Conservation (phyloP, 768 basidiomycete species). For the Favolaschia claudopus region DNA sequence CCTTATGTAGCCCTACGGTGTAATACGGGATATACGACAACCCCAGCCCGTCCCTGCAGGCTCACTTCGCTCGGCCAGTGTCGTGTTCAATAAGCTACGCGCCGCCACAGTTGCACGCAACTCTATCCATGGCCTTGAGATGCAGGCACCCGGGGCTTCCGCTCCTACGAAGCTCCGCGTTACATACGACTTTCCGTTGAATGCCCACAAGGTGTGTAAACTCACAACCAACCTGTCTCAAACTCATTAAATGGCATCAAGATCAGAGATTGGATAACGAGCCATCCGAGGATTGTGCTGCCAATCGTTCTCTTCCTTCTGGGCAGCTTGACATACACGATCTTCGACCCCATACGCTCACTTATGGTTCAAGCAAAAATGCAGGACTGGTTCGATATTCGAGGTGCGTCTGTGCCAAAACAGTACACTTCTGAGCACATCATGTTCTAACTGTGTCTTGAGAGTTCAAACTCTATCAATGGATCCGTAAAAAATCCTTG, state of each 20-base stretch:
- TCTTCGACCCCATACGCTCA: slow-evolving; percentile 92
- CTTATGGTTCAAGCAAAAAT: slow-evolving; percentile 86
- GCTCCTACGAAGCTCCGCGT: slow-evolving; percentile 22
- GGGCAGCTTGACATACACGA: slow-evolving; percentile 91
- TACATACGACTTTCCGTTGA: slow-evolving; percentile 12
- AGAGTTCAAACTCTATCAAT: slow-evolving; percentile 79
- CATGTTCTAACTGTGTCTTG: slow-evolving; percentile 11
- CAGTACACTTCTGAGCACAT: background rate
- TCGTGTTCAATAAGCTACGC: slow-evolving; percentile 68
- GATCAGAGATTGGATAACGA: slow-evolving; percentile 80
- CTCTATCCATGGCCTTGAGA: slow-evolving; percentile 68
- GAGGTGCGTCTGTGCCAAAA: slow-evolving; percentile 52
- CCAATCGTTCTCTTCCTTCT: slow-evolving; percentile 88
- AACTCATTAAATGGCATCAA: background rate
- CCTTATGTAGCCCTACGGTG: slow-evolving; percentile 75
- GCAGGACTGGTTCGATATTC: slow-evolving; percentile 84
- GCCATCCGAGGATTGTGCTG: slow-evolving; percentile 86
- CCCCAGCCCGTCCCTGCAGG: slow-evolving; percentile 73
- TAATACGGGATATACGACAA: slow-evolving; percentile 69
- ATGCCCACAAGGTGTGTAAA: slow-evolving; percentile 45
- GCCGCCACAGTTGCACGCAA: slow-evolving; percentile 87
- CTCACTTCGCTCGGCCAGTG: slow-evolving; percentile 66
- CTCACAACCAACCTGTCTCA: slow-evolving; percentile 43
- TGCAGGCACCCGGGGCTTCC: slow-evolving; percentile 31
- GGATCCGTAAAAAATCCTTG: slow-evolving; percentile 71